phyloP scores from a whole-genome alignment of 805 yeast species.

The Saccharomycopsis schoenii region DNA sequence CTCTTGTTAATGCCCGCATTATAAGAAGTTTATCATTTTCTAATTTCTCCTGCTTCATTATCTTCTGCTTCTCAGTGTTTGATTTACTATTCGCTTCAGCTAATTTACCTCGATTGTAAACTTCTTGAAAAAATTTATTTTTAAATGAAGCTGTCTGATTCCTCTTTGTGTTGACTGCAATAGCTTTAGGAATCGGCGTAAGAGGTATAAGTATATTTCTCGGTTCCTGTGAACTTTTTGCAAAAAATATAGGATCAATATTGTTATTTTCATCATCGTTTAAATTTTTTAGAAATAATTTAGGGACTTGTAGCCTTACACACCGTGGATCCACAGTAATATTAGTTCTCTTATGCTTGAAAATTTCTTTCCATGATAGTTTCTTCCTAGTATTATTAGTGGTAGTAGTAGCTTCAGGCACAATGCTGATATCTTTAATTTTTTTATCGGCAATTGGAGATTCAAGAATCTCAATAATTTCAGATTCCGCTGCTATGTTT shows the following conservation, averaged over 20 bases:
- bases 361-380: not conserved
- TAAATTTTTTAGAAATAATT: constrained; percentile 2
- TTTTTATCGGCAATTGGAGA: not conserved
- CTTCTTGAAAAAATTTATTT: constrained; percentile 6
- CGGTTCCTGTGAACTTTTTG: not conserved
- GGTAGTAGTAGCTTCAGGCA: not conserved
- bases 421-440: not conserved
- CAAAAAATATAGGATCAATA: constrained; percentile 7
- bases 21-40: not conserved
- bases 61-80: not conserved
- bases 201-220: not conserved
- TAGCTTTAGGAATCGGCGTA: not conserved
- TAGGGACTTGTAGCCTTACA: constrained; percentile 2
- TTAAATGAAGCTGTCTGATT: not conserved
- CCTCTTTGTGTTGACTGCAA: not conserved
- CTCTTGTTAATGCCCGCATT: constrained; percentile 5
- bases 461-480: not conserved
- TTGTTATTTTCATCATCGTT: constrained; percentile 8
- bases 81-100: not conserved
- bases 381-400: not conserved
- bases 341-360: not conserved
- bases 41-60: not conserved
- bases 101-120: constrained; percentile 2
- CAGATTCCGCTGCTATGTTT: not conserved
- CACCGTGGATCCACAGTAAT: not conserved